Conservation (phyloP, 139 green algal species). For the Raphidocelis subcapitata region DNA sequence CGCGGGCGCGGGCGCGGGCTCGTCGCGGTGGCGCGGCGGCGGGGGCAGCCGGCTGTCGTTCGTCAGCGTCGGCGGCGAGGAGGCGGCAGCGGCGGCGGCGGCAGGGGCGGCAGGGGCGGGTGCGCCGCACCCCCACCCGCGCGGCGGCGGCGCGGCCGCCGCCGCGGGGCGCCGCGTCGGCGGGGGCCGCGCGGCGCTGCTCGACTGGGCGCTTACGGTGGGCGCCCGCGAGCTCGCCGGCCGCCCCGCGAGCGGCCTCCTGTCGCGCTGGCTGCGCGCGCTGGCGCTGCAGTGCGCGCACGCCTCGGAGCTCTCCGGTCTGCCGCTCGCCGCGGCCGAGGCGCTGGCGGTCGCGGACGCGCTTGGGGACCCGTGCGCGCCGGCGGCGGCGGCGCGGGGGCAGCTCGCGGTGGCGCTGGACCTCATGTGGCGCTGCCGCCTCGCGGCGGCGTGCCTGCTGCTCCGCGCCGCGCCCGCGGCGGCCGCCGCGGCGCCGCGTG, state of each 20-base stretch:
- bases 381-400: background rate
- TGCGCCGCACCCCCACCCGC: background rate
- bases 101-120: background rate
- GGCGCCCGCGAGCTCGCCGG: constrained; percentile 30
- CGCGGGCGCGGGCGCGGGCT: too few relatives aligned
- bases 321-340: constrained; percentile 35
- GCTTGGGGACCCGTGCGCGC: constrained; percentile 12
- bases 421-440: constrained; percentile 24
- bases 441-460: constrained; percentile 22
- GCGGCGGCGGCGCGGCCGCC: background rate
- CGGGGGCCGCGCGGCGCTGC: background rate
- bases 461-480: constrained; percentile 11
- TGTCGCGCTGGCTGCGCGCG: background rate
- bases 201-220: constrained; percentile 28
- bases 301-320: constrained; percentile 19
- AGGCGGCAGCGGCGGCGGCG: background rate
- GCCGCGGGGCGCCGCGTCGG: background rate
- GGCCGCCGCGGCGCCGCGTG: too few relatives aligned
- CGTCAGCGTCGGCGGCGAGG: too few relatives aligned
- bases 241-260: background rate
- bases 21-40: too few relatives aligned
- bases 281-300: constrained; percentile 23
- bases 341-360: constrained; percentile 36
- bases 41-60: too few relatives aligned
- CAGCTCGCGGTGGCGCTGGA: background rate